Evolutionary conservation across 345 rosid genomes (phyloP).

Genomic region (Laguncularia racemosa): DNA sequence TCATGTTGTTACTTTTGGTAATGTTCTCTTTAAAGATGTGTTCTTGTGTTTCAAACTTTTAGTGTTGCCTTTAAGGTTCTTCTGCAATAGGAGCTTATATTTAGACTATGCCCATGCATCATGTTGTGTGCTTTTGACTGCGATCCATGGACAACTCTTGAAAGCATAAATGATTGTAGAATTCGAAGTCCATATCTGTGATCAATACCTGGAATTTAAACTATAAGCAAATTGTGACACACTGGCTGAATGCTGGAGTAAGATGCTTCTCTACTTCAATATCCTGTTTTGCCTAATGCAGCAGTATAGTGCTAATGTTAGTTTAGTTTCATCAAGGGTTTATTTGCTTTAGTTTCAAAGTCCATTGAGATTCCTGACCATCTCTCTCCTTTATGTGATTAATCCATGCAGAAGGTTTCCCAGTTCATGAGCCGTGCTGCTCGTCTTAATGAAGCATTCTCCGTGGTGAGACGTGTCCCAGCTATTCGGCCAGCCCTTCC

Average conservation of each 20-base stretch:
- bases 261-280: no score
- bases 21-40: no score
- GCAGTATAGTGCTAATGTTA: background rate
- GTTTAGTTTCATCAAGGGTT: background rate
- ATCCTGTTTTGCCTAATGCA: no score
- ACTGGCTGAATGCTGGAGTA: background rate
- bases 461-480: slow-evolving; percentile 75
- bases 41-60: no score
- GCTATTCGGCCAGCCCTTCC: slow-evolving; percentile 67
- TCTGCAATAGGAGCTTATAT: no score
- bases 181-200: no score
- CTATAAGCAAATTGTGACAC: background rate
- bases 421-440: slow-evolving; percentile 63
- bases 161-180: no score
- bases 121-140: no score
- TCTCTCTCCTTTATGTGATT: background rate
- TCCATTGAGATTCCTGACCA: background rate
- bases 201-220: background rate
- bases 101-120: no score
- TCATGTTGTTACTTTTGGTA: no score
- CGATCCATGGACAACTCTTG: no score
- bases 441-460: slow-evolving; percentile 83
- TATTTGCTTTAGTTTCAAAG: background rate
- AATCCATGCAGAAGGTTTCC: slow-evolving; percentile 60
- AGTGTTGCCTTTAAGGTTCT: no score